Percentiles rank a stretch among this genome's conserved stretches.
phyloP scores from a whole-genome alignment of 768 basidiomycete species.

The Sporobolomyces roseus region DNA sequence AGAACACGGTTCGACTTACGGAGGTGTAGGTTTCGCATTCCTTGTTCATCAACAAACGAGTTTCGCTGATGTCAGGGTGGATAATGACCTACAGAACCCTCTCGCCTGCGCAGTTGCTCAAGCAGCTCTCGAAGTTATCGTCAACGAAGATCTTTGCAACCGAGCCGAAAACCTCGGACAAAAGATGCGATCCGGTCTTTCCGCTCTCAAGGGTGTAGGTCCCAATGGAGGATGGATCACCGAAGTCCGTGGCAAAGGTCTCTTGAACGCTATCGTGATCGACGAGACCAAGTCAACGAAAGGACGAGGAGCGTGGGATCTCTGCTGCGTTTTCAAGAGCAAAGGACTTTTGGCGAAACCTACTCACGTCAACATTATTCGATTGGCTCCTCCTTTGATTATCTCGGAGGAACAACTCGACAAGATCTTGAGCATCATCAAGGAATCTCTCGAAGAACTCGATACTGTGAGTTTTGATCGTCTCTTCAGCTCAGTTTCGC shows the following conservation, averaged over 20 bases:
- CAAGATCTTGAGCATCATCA: conserved; percentile 70
- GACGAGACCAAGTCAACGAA: conserved; percentile 72
- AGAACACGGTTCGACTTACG: conserved; percentile 94
- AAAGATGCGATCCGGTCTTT: conserved; percentile 66
- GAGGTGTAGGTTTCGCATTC: conserved; percentile 56
- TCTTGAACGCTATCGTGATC: conserved; percentile 90
- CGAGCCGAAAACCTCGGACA: conserved; percentile 75
- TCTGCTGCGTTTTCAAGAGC: conserved; percentile 79
- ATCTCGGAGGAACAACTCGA: conserved; percentile 81
- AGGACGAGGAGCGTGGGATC: conserved; percentile 88
- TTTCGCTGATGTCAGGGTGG: neutral
- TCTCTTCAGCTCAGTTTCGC: neutral
- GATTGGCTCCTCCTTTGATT: conserved; percentile 92
- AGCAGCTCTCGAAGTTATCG: conserved; percentile 83
- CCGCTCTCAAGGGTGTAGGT: conserved; percentile 56
- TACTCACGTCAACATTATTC: conserved; percentile 89
- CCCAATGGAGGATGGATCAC: conserved; percentile 60
- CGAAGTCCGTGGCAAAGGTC: conserved; percentile 75
- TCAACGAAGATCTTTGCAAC: conserved; percentile 77
- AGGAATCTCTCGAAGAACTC: conserved; percentile 70
- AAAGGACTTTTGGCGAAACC: conserved; percentile 92
- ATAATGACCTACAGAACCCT: conserved; percentile 76
- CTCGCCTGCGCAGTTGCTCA: conserved; percentile 94
- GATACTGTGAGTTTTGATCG: conserved; percentile 60
- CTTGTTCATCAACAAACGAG: no score